These are phyloP conservation scores for Pseudotsuga menziesii DNA, from an alignment of 75 land plant genomes.

Conservation along the genomic window DNA sequence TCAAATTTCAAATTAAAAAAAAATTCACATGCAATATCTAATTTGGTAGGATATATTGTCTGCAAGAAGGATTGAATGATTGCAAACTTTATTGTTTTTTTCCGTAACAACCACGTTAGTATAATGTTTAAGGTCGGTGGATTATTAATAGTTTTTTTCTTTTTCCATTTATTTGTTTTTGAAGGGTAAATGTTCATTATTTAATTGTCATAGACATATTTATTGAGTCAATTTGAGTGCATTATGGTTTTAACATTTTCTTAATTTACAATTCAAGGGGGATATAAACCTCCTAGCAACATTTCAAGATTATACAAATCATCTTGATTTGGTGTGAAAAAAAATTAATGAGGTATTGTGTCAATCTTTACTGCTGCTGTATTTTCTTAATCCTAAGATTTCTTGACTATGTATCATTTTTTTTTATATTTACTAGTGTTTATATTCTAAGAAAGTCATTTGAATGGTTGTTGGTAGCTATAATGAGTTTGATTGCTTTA, in stretches of 20 bases:
- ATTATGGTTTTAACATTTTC: neutral
- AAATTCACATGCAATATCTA: neutral
- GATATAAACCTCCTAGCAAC: too few species aligned
- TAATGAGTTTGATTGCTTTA: neutral
- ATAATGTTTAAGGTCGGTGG: constrained; percentile 92
- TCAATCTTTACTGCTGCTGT: neutral
- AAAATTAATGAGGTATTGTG: constrained; percentile 80
- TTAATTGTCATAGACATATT: neutral
- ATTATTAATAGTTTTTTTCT: neutral
- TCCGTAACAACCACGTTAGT: constrained; percentile 98
- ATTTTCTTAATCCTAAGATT: constrained; percentile 6
- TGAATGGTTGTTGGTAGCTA: neutral
- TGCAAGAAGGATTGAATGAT: constrained; percentile 82
- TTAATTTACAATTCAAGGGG: constrained; percentile 56
- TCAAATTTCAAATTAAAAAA: neutral
- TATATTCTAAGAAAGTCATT: neutral
- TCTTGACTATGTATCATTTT: too few species aligned
- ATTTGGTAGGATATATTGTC: constrained; percentile 66
- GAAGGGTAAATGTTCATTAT: neutral
- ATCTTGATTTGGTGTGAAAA: constrained; percentile 96
- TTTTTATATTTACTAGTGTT: neutral
- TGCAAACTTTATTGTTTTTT: too few species aligned
- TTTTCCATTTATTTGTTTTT: neutral
- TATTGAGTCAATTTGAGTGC: neutral
- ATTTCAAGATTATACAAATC: constrained; percentile 88